phyloP scores from a whole-genome alignment of 2,329 filamentous ascomycete species.

The Elsinoe arachidis region DNA sequence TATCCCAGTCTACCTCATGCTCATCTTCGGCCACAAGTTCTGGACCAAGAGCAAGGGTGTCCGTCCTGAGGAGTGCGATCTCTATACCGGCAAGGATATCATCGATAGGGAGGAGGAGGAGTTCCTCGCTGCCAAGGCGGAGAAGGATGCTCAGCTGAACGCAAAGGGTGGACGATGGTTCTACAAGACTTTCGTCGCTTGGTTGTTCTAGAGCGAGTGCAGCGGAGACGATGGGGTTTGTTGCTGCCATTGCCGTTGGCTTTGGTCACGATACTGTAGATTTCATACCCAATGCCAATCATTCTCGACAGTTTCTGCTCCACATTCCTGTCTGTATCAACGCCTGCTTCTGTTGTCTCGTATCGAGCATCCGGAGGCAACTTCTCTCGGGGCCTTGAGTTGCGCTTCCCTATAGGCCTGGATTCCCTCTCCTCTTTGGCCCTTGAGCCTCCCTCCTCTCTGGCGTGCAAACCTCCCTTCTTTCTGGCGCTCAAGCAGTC shows the following conservation, averaged over 20 bases:
- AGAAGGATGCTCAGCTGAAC: constrained; percentile 24
- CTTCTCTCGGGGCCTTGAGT: too few species aligned
- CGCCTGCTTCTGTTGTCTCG: too few species aligned
- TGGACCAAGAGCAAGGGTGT: constrained; percentile 47
- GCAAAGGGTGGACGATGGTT: constrained; percentile 39
- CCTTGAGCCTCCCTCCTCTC: too few species aligned
- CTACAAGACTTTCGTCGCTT: constrained; percentile 51
- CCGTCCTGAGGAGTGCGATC: constrained; percentile 53
- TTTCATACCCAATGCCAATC: not conserved
- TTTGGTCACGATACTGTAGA: not conserved
- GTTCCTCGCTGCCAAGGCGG: constrained; percentile 51
- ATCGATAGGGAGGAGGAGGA: constrained; percentile 66
- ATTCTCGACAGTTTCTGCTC: too few species aligned
- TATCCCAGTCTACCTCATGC: constrained; percentile 62
- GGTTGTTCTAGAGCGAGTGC: constrained; percentile 46
- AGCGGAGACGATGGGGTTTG: not conserved
- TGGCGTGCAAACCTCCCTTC: too few species aligned
- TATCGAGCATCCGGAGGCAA: too few species aligned
- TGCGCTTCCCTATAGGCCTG: too few species aligned
- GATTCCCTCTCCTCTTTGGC: too few species aligned
- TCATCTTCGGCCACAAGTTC: constrained; percentile 62
- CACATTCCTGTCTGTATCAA: too few species aligned
- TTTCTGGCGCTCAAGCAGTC: too few species aligned
- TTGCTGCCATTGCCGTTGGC: not conserved
- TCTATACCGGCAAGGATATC: constrained; percentile 63